A percentile compares a stretch with the other conserved stretches of the same genome.
These are phyloP conservation scores for Podospora conica DNA, from an alignment of 495 filamentous ascomycete genomes.

Conservation along the genomic window DNA sequence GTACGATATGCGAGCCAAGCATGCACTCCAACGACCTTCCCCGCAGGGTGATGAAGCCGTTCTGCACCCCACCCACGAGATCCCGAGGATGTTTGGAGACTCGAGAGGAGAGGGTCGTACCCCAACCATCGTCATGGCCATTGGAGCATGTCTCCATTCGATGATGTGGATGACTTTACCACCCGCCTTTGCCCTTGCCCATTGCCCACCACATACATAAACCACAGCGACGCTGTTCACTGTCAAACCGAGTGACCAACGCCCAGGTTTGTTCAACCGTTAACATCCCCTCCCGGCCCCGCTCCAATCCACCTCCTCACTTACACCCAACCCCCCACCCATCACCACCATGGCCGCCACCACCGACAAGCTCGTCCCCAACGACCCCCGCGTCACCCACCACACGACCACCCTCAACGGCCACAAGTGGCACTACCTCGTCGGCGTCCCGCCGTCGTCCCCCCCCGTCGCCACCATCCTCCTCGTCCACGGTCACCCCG, in stretches of 20 bases:
- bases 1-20: not conserved
- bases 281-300: not conserved
- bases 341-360: not conserved
- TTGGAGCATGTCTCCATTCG: not conserved
- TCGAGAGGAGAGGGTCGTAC: not conserved
- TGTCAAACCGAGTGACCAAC: not conserved
- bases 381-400: slow-evolving; percentile 58
- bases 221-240: not conserved
- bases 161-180: not conserved
- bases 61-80: not conserved
- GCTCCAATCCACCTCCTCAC: not conserved
- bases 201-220: not conserved
- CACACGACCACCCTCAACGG: slow-evolving; percentile 54
- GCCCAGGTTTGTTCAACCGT: not conserved
- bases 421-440: slow-evolving; percentile 63
- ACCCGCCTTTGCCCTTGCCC: not conserved
- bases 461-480: slow-evolving; percentile 55
- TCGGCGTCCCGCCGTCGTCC: slow-evolving; percentile 51
- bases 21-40: not conserved
- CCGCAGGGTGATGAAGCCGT: not conserved
- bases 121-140: not conserved
- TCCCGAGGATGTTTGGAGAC: not conserved
- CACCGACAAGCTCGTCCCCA: slow-evolving; percentile 53
- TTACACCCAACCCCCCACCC: not conserved
- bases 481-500: slow-evolving; percentile 53